Base-by-base conservation (phyloP, 306 rosid species). In the Sesbania bispinosa region DNA sequence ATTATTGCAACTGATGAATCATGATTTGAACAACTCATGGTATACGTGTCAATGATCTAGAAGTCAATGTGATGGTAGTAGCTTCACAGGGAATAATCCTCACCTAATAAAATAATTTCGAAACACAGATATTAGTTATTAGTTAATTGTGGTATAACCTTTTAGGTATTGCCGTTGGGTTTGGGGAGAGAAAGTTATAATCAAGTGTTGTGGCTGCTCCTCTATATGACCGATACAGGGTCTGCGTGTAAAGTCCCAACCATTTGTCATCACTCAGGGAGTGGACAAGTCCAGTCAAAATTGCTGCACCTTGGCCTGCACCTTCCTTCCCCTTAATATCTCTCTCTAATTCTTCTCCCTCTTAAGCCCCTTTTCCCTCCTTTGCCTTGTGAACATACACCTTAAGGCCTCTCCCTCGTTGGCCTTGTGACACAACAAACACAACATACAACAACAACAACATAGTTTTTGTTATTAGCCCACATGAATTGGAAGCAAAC, bases 121-220 rank as follows among this genome's bases (percentile, higher is more conserved):
- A 54, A 71, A 42, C 0, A 38, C 0, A 57, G 45, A 51, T 3
- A 20, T 42, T 6, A n/a, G n/a, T 2, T 27, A 27, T 2, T 27
- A 46, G 50, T 81, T 24, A 60, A 33, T 79, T 73, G 88, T 75
- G 45, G 65, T 65, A 20, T 62, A 42, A 70, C 73, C 32, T 35
- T 76, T 83, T 76, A 81, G 92, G 88, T 85, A 87, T 84, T 79
- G 92, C 85, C 84, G 96, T 86, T 78, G 77, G 65, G 59, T 33
- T 45, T n/a, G 16, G 27, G 46, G 0, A 61, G 67, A 69, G 74
- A 50, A 35, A 10, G 42, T 5, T 29, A 3, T 4, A 7, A 29
- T 10, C 42, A 24, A 47, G 36, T 27, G n/a, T 26, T 13, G n/a
- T 7, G 43, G 6, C 20, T n/a, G 30, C 20, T 13, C 42, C 69